Conservation (phyloP, 163 green algal genomes). For the Scenedesmus sp. region DNA sequence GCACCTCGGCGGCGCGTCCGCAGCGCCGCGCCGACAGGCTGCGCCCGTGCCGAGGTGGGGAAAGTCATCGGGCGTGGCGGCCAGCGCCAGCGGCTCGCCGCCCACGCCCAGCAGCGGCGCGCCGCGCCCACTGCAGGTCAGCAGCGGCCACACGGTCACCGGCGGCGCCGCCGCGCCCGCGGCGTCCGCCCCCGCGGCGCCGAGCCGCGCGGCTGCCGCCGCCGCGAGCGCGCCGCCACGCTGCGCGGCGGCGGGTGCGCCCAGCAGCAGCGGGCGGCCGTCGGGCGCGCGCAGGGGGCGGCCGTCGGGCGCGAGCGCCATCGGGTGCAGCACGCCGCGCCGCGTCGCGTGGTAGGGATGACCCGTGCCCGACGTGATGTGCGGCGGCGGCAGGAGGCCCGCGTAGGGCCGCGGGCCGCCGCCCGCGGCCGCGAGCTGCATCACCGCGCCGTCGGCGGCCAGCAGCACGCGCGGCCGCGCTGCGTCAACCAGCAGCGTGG, state of each 20-base stretch:
- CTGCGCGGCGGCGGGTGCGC: constrained; percentile 18
- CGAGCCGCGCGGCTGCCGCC: constrained; percentile 6
- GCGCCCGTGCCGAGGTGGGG: background rate
- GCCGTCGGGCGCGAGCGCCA: background rate
- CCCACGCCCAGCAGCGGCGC: background rate
- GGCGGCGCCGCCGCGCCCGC: background rate
- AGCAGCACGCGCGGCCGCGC: constrained; percentile 6
- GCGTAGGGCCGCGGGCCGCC: background rate
- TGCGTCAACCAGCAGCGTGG: background rate
- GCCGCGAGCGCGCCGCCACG: background rate
- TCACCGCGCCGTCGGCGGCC: constrained; percentile 5
- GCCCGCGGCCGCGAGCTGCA: background rate
- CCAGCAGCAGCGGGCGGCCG: constrained; percentile 27
- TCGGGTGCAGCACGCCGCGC: background rate
- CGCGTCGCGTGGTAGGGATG: constrained; percentile 35
- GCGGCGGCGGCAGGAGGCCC: constrained; percentile 12
- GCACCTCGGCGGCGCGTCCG: background rate
- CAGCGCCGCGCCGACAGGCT: background rate
- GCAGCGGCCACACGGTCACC: constrained; percentile 22
- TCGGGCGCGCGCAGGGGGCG: background rate
- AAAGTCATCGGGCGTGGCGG: constrained; percentile 10
- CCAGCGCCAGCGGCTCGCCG: constrained; percentile 11
- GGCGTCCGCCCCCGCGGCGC: too few species aligned
- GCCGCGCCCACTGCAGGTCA: constrained; percentile 8
- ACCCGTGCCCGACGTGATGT: constrained; percentile 16